Base-by-base conservation (phyloP, 2,329 filamentous ascomycete species). In the Ustilaginoidea virens region DNA sequence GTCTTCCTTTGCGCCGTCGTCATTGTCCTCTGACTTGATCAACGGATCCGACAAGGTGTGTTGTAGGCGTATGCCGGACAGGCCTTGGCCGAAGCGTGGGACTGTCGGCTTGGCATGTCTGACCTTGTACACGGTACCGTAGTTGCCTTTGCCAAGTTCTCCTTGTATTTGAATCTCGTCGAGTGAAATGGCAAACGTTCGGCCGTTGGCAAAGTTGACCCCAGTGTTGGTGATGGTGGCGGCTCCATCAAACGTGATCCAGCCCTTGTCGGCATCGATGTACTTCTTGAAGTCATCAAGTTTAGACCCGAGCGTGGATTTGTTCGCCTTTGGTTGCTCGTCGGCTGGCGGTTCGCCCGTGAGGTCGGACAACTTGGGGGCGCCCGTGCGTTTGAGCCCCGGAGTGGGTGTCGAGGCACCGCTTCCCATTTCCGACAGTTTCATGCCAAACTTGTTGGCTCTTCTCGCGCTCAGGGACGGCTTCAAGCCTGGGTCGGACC, bases 41-140 rank as follows among this genome's bases (percentile, higher is more conserved):
- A 47, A 41, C 6, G 53, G 46, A 13, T 58, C 51, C 12, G 56
- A 51, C 13, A 55, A 39, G 14, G 51, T 40, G 5, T 51, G 46
- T 17, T 53, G 48, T 14, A 61, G 42, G 9, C 55, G 52, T 2
- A 55, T 57, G 20, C 61, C 56, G 18, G 61, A 61, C 12, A 76
- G 50, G 15, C 72, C 70, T 28, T 63, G 60, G 1, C 72, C 69
- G 35, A 75, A 73, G 20, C 70, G 61, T 1, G 68, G 68, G 12
- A 60, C 53, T 28, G 56, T 53, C 9, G 65, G 66, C 45, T 83
- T 76, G 32, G 80, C 74, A 55, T 98, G 90, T 43, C 78, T 74
- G 33, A 96, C 90, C 53, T 90, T 94, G 66, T 92, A 96, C 4
- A 98, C 90, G 2, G 87, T 96, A 35, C 90, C 90, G 45, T 98